phyloP scores from a whole-genome alignment of 1,284 basidiomycete genomes.

The Trichosporon coremiiforme region DNA sequence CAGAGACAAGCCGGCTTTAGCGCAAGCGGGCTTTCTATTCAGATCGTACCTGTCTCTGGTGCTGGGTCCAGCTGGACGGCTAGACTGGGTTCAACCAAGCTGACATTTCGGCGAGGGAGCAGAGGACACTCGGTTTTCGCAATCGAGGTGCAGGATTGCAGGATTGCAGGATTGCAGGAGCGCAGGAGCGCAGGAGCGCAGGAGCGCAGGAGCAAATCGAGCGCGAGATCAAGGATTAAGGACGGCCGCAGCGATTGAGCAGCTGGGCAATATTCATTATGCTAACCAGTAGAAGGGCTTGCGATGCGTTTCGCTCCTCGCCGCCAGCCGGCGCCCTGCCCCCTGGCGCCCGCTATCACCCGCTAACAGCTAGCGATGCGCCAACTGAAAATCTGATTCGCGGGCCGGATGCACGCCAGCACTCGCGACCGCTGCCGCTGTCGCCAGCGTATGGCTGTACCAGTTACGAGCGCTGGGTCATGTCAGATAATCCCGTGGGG shows the following conservation, averaged over 20 bases:
- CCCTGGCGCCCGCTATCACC: not conserved
- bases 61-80: not conserved
- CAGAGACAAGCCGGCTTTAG: not conserved
- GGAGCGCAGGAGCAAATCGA: not conserved
- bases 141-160: not conserved
- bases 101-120: not conserved
- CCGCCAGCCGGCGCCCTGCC: not conserved
- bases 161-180: too few species aligned
- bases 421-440: not conserved
- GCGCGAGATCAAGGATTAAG: not conserved
- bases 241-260: not conserved
- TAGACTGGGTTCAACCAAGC: too few species aligned
- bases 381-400: not conserved
- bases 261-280: too few species aligned
- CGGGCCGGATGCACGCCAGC: not conserved
- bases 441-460: not conserved
- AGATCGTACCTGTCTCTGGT: not conserved
- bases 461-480: not conserved
- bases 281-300: not conserved
- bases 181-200: too few species aligned
- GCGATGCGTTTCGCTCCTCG: not conserved
- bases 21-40: not conserved
- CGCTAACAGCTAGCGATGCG: not conserved
- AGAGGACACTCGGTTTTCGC: not conserved
- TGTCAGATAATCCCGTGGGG: slow-evolving; percentile 11